A percentile compares a stretch with the other conserved stretches of the same genome.
phyloP scores from a whole-genome alignment of 139 green algal genomes.

The Pleodorina starrii region DNA sequence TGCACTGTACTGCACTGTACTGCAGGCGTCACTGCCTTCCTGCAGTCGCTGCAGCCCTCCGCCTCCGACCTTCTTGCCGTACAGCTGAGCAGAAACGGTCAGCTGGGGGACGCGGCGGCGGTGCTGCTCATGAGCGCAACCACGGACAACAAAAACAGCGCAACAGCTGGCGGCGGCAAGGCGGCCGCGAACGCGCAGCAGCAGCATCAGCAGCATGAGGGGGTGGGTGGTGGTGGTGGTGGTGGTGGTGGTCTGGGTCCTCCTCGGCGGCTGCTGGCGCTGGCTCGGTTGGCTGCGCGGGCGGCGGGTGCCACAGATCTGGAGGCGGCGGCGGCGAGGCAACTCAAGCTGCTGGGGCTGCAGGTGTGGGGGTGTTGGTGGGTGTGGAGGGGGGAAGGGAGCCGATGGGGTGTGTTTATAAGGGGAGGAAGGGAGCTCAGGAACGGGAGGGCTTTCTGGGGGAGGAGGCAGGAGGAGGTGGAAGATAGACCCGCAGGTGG shows the following conservation, averaged over 20 bases:
- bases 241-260: background rate
- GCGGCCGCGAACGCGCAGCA: too few species aligned
- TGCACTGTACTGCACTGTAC: too few species aligned
- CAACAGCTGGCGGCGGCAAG: too few species aligned
- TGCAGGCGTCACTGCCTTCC: conserved; percentile 53
- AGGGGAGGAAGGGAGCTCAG: background rate
- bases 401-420: too few species aligned
- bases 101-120: conserved; percentile 22
- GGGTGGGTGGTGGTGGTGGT: background rate
- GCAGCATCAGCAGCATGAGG: background rate
- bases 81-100: conserved; percentile 44
- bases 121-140: conserved; percentile 40
- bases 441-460: background rate
- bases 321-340: background rate
- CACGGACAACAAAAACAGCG: too few species aligned
- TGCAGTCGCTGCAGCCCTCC: conserved; percentile 40
- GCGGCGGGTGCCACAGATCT: background rate
- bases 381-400: too few species aligned
- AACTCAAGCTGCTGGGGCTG: conserved; percentile 30
- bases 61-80: conserved; percentile 51
- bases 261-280: background rate
- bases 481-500: background rate
- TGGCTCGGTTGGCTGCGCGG: conserved; percentile 32
- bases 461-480: too few species aligned
- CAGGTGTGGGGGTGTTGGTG: conserved; percentile 13